Conservation (phyloP, 2,329 filamentous ascomycete genomes). For the Simplicillium sp. region DNA sequence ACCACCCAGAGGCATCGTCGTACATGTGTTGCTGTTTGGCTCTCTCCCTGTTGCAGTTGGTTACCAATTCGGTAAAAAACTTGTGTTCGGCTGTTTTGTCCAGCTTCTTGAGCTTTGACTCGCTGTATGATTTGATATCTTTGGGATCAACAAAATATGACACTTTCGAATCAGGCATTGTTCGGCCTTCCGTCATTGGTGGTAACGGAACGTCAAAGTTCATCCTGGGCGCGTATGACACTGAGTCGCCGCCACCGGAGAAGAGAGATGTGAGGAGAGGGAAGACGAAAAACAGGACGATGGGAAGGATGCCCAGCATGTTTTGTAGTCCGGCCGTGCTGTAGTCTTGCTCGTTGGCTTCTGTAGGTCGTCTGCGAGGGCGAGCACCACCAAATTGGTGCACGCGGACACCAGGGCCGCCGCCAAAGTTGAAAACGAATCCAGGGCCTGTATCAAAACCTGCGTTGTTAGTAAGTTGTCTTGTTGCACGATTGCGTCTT, state of each 20-base stretch:
- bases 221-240: constrained; percentile 39
- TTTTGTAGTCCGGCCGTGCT: constrained; percentile 44
- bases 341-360: constrained; percentile 38
- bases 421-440: constrained; percentile 92
- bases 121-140: constrained; percentile 63
- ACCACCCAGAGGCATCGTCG: constrained; percentile 79
- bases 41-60: constrained; percentile 68
- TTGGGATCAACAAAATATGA: constrained; percentile 78
- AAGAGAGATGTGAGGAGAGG: constrained; percentile 77
- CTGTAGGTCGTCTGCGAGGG: constrained; percentile 66
- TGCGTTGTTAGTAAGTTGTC: constrained; percentile 17
- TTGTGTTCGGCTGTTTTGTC: constrained; percentile 70
- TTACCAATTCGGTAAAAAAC: constrained; percentile 57
- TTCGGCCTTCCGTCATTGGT: constrained; percentile 66
- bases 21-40: constrained; percentile 54
- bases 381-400: constrained; percentile 85
- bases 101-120: constrained; percentile 61
- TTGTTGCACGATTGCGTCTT: no score
- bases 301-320: constrained; percentile 70
- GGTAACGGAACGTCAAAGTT: constrained; percentile 62
- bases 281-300: constrained; percentile 81
- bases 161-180: constrained; percentile 60
- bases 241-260: constrained; percentile 32
- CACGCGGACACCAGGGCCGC: constrained; percentile 82
- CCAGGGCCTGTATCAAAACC: constrained; percentile 71